These are phyloP conservation scores for Syzygium grande DNA, from an alignment of 345 rosid genomes.

Conservation along the genomic window DNA sequence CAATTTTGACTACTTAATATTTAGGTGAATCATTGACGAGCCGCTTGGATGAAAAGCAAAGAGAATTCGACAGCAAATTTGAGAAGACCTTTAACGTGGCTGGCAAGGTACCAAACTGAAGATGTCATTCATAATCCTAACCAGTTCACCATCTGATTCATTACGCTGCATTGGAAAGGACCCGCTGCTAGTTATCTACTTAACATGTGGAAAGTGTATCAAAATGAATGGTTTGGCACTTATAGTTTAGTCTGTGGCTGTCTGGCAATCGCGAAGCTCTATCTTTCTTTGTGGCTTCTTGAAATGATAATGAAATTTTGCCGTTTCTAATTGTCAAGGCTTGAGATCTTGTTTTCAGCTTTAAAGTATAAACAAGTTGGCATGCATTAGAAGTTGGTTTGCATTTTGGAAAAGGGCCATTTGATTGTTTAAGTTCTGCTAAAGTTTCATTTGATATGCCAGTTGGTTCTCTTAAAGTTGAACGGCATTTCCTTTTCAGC, in stretches of 20 bases:
- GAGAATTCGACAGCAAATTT: conserved; percentile 66
- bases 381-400: not conserved
- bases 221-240: not conserved
- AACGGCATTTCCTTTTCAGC: conserved; percentile 24
- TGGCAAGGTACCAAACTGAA: conserved; percentile 37
- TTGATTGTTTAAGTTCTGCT: not conserved
- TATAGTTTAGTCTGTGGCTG: not conserved
- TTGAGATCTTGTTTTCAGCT: not conserved
- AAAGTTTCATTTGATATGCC: not conserved
- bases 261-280: not conserved
- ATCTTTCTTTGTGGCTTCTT: not conserved
- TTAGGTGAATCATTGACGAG: conserved; percentile 46
- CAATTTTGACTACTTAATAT: not conserved
- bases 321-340: not conserved
- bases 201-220: not conserved
- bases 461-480: not conserved
- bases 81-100: conserved; percentile 41
- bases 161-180: not conserved
- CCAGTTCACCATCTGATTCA: not conserved
- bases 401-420: not conserved
- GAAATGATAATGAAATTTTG: not conserved
- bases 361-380: not conserved
- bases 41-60: conserved; percentile 46
- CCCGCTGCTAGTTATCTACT: not conserved
- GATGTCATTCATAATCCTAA: not conserved